phyloP scores from a whole-genome alignment of 2,329 filamentous ascomycete genomes.

The Alternaria brassicae region DNA sequence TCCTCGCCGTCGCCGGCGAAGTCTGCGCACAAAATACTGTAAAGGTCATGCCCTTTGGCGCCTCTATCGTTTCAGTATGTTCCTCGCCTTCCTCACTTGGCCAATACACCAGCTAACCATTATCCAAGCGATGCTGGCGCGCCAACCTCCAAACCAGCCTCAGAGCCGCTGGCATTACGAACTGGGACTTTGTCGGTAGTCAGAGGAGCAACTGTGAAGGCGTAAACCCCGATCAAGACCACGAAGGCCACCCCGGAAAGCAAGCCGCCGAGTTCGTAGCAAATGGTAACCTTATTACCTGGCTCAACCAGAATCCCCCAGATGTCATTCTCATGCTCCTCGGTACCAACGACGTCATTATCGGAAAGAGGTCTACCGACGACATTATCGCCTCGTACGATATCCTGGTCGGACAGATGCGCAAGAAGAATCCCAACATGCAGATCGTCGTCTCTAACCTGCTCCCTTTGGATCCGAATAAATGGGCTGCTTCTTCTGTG shows the following conservation, averaged over 20 bases:
- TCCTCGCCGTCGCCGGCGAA: conserved; percentile 28
- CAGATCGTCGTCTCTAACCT: conserved; percentile 50
- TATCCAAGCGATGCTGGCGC: conserved; percentile 46
- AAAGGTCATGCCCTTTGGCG: conserved; percentile 48
- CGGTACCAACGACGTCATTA: conserved; percentile 55
- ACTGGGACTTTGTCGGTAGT: conserved; percentile 48
- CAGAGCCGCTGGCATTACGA: conserved; percentile 27
- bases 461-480: conserved; percentile 35
- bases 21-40: conserved; percentile 33
- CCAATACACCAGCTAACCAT: conserved; percentile 12
- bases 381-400: conserved; percentile 51
- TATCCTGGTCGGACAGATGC: conserved; percentile 53
- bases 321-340: conserved; percentile 59
- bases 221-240: conserved; percentile 53
- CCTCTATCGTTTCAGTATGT: conserved; percentile 45
- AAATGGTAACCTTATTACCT: conserved; percentile 49
- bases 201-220: conserved; percentile 48
- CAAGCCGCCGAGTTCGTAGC: conserved; percentile 51
- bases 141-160: conserved; percentile 44
- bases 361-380: conserved; percentile 38
- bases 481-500: conserved; percentile 27
- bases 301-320: conserved; percentile 50
- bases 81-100: not conserved
- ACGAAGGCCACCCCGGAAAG: conserved; percentile 56
- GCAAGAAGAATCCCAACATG: conserved; percentile 51